Percentiles rank a stretch among this genome's conserved stretches.
phyloP scores from a whole-genome alignment of 1,139 yeast species.

The Hyphopichia burtonii region DNA sequence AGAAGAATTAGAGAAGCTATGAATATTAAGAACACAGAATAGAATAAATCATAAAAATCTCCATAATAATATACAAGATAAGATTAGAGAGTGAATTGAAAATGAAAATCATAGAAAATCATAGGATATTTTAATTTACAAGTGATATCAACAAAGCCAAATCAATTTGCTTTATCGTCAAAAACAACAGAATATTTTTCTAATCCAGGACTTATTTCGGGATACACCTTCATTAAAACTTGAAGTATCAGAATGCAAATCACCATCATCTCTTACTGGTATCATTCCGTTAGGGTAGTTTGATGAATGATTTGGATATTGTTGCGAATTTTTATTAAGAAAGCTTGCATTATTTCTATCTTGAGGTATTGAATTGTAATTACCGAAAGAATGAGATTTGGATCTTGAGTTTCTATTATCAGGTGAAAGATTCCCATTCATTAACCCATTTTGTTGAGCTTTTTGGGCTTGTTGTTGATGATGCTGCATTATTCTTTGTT shows the following conservation, averaged over 20 bases:
- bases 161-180: slow-evolving; percentile 2
- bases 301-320: slow-evolving; percentile 5
- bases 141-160: not conserved
- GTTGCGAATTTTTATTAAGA: slow-evolving; percentile 10
- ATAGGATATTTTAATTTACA: not conserved
- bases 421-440: not conserved
- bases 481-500: slow-evolving; percentile 7
- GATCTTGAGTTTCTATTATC: slow-evolving; percentile 6
- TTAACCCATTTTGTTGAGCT: not conserved
- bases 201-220: slow-evolving; percentile 13
- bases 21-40: no score
- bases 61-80: no score
- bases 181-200: slow-evolving; percentile 13
- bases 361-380: slow-evolving; percentile 30
- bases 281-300: slow-evolving; percentile 23
- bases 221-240: slow-evolving; percentile 32
- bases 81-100: no score
- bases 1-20: no score
- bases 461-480: slow-evolving; percentile 6
- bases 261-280: slow-evolving; percentile 38
- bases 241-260: slow-evolving; percentile 39
- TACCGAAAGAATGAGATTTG: slow-evolving; percentile 19
- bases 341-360: slow-evolving; percentile 19
- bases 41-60: no score
- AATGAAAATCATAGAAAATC: not conserved